Evolutionary conservation across 257 asterid species (phyloP).

Genomic region (Echites panduratus): DNA sequence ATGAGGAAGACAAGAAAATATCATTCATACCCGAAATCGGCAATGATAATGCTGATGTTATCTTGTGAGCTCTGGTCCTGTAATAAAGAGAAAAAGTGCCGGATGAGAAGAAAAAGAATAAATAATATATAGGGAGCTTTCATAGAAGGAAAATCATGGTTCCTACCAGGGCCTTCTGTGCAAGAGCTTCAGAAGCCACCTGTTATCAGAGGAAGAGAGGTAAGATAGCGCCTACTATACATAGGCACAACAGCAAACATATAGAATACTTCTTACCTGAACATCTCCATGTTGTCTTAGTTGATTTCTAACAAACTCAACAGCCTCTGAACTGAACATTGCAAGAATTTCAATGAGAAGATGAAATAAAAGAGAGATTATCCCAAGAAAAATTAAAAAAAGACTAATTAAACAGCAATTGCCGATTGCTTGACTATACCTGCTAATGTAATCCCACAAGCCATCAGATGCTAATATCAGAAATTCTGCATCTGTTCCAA

Average conservation of each 20-base stretch:
- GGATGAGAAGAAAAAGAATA: conserved; percentile 11
- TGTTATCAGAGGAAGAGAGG: conserved; percentile 23
- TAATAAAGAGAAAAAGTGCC: conserved; percentile 10
- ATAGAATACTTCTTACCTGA: conserved; percentile 40
- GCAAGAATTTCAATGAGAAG: conserved; percentile 1
- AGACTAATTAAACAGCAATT: background rate
- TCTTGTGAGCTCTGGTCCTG: conserved; percentile 82
- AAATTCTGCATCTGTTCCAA: conserved; percentile 75
- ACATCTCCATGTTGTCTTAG: conserved; percentile 79
- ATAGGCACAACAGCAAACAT: background rate
- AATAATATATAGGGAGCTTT: background rate
- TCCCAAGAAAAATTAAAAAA: background rate
- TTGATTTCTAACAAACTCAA: conserved; percentile 64
- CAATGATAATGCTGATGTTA: conserved; percentile 80
- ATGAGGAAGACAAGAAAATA: conserved; percentile 1
- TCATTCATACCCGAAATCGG: conserved; percentile 80
- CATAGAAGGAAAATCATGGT: background rate
- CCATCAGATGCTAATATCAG: conserved; percentile 87
- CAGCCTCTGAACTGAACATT: conserved; percentile 58
- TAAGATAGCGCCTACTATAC: conserved; percentile 10
- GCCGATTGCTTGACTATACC: conserved; percentile 27
- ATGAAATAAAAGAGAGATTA: background rate
- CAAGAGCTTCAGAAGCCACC: conserved; percentile 89
- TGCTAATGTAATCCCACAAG: conserved; percentile 87
- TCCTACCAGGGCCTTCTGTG: conserved; percentile 71